Evolutionary conservation across 2,329 filamentous ascomycete genomes (phyloP), one percentile per base, ranked within the genome.

Genomic region (Escovopsis sp.): DNA sequence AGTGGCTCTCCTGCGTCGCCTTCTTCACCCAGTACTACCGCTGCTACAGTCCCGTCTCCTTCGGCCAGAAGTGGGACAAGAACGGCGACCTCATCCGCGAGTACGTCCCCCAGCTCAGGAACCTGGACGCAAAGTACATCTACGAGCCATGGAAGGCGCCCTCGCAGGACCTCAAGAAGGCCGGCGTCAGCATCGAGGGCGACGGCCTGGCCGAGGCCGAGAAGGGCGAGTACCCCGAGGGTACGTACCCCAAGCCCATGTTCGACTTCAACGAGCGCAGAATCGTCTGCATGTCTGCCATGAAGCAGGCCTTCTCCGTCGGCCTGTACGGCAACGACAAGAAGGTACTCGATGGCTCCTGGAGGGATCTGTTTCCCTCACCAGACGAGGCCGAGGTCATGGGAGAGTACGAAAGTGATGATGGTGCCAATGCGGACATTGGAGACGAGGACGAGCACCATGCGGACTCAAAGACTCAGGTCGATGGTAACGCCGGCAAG

Each of bases 111-210:
- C 82, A 87, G 57, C 61, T 87, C 34, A 66, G 61, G 44, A 52
- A 68, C 0, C 67, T 81, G 47, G 68, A 78, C 12, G 69, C 70
- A 42, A 85, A 82, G 58, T 85, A 73, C 52, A 85, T 88, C 30
- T 88, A 85, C 50, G 82, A 88, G 64, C 83, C 83, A 6, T 84
- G 81, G 77, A 85, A 80, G 54, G 80, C 82, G 36, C 77, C 77
- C 2, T 68, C 79, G 34, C 61, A 60, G 18, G 82, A 85, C 44
- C 77, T 85, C 62, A 82, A 75, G 56, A 76, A 70, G 52, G 83
- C 81, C 44, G 73, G 77, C 0, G 80, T 83, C 41, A 55, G 73
- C 15, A 62, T 84, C 42, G 71, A 65, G 38, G 76, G 74, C 0
- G 68, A 78, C 48, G 70, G 69, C 2, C 55, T 67, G 26, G 55